Base-by-base conservation (phyloP, 305 asterid genomes). In the Fraxinus platypoda region DNA sequence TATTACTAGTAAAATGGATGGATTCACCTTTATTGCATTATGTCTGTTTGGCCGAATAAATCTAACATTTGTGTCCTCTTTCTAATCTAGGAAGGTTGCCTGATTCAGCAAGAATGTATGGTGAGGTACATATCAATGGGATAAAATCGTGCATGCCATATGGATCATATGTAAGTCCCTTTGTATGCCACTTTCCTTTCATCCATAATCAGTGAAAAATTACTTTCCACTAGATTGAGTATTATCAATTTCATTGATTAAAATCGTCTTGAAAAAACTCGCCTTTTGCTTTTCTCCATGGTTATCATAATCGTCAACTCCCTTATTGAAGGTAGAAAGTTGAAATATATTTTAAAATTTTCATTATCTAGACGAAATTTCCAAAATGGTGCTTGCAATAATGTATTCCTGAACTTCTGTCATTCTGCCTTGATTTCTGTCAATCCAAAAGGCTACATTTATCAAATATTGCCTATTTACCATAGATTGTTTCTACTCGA, bases 91-190 rank as follows among this genome's bases (percentile, higher is more conserved):
- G 98, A 79, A 91, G 97, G 82, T 83, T 94, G 86, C 95, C 94
- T 43, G 93, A 90, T 86, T 89, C 95, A 34, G 98, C 97, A 77
- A 92, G 92, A 91, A 57, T 87, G 82, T 91, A 94, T 49, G 99
- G 97, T 1, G 99, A 97, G 91, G 97, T 97, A 80, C 88, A 91
- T 83, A 92, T 94, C 74, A 97, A 97, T 66, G 98, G 98, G 78
- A 88, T 90, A 52, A 94, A 89, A 86, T 90, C 90, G 25, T 81
- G 76, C 85, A 77, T 97, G 90, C 94, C 94, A 0, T 97, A 94
- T 81, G 97, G 98, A 80, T 90, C 98, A 64, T 94, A 93, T 85
- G 99, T 97, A 88, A 90, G 98, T 87, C 84, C 74, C 35, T 73
- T 62, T 62, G 31, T 34, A 21, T 71, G 76, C 74, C 81, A 82